Base-by-base conservation (phyloP, 192 early-diverging fungal genomes). In the Diversispora epigaea region DNA sequence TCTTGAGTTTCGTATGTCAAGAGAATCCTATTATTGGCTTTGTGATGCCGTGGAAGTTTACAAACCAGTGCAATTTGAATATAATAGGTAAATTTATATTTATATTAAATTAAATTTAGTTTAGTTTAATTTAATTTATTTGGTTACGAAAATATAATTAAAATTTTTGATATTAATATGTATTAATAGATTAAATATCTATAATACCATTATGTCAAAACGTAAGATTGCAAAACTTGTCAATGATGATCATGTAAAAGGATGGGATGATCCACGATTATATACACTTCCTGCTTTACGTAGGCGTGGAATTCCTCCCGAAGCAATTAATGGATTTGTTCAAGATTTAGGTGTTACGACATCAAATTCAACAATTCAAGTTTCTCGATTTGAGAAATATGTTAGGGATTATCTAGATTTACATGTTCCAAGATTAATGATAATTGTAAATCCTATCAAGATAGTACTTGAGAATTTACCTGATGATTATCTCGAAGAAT, bases 41-140 rank as follows among this genome's bases (percentile, higher is more conserved):
- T 92, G 95, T 68, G 98, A 99, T 80, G 97, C 97, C 12, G 84
- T 98, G 39, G 94, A 97, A 79, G 88, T 99, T 3, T 99, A 99
- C 88, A 99, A 99, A 85, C 98, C 98, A 25, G 96, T 99, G 32
- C 98, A 99, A 86, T 99, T 96, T 95, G 98, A 99, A 84, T 99
- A 94, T 76, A 95, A 96, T 50, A 90, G 98, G 55, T 75, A 21
- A 0, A 45, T 43, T 75, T 45, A 21, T 62, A 12, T 11, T n/a
- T 49, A 3, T 3, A 45, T 52, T 11, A 52, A 15, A 10, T 15
- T 52, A 10, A 8, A 3, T 52, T 1, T 8, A 52, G 17, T 52
- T 52, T 4, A 10, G 50, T 0, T 4, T 52, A n/a, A n/a, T n/a
- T n/a, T n/a, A n/a, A n/a, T n/a, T n/a, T n/a, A n/a, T n/a, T n/a